These are phyloP conservation scores for Pezicula radicicola DNA, from an alignment of 2,329 filamentous ascomycete genomes.

Conservation along the genomic window DNA sequence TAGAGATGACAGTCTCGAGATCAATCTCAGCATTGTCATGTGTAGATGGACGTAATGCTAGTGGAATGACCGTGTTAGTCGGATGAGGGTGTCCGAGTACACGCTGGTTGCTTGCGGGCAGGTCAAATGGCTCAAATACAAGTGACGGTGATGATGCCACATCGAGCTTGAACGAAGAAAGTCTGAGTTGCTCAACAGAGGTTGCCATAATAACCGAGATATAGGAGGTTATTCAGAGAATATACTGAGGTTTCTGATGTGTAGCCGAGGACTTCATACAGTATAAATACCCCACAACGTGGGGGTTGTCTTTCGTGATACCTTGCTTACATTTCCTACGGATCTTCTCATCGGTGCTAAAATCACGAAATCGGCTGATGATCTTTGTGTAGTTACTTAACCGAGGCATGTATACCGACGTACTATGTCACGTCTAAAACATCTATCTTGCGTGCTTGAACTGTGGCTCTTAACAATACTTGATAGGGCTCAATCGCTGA, in stretches of 20 bases:
- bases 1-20: conserved; percentile 32
- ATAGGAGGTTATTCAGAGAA: background rate
- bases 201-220: background rate
- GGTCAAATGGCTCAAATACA: conserved; percentile 35
- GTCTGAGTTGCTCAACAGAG: conserved; percentile 1
- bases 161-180: conserved; percentile 17
- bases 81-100: conserved; percentile 36
- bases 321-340: background rate
- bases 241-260: background rate
- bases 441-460: too few species aligned
- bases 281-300: background rate
- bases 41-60: conserved; percentile 34
- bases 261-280: background rate
- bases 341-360: conserved; percentile 6
- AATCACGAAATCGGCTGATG: background rate
- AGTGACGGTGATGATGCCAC: conserved; percentile 10
- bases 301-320: background rate
- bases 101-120: conserved; percentile 38
- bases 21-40: conserved; percentile 15
- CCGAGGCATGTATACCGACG: too few species aligned
- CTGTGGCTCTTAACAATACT: too few species aligned
- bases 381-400: too few species aligned
- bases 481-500: too few species aligned
- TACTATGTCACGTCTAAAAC: too few species aligned
- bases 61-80: conserved; percentile 32